Base-by-base conservation (phyloP, 2,329 filamentous ascomycete genomes). In the Hymenoscyphus scutula region DNA sequence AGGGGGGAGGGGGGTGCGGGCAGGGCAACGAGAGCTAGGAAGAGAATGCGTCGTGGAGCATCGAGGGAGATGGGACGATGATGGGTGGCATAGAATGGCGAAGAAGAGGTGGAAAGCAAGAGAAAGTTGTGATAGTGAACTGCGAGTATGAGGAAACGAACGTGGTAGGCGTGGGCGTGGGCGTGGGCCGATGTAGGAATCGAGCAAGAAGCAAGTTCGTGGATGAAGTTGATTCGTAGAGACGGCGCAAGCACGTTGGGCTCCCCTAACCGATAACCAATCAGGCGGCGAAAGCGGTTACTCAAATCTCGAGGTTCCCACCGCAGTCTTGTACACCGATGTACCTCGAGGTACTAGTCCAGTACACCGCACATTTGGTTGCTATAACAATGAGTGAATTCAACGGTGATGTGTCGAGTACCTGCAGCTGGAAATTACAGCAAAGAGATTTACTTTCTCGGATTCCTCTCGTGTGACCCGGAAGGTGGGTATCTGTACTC, bases 201-300 rank as follows among this genome's bases (percentile, higher is more conserved):
- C 17, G n/a, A n/a, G n/a, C n/a, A n/a, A n/a, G n/a, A n/a, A n/a
- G n/a, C 8, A 54, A 54, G 25, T 32, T 27, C 53, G 53, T 54
- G 53, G 29, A 30, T 32, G 27, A 13, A 54, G 53, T 32, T 54
- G 53, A 54, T 54, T 54, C 23, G 53, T 30, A 17, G 53, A 54
- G 53, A 19, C 17, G 17, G 53, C 25, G 27, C 53, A 15, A 54
- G 27, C 19, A 29, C 29, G 53, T 32, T 54, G 53, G 53, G 19
- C 25, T 8, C 25, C 25, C 25, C 10, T 25, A 51, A 51, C 23
- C 4, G n/a, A 19, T 25, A 19, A 19, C 45, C 45, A 51, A 51
- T 51, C 19, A 51, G 8, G 45, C 8, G 10, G 19, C 4, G 45
- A 19, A 11, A 51, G 45, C 23, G 45, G 45, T 25, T 51, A 23